Evolutionary conservation across 176 grass and related monocot genomes (phyloP).

Genomic region (Bromus sterilis): DNA sequence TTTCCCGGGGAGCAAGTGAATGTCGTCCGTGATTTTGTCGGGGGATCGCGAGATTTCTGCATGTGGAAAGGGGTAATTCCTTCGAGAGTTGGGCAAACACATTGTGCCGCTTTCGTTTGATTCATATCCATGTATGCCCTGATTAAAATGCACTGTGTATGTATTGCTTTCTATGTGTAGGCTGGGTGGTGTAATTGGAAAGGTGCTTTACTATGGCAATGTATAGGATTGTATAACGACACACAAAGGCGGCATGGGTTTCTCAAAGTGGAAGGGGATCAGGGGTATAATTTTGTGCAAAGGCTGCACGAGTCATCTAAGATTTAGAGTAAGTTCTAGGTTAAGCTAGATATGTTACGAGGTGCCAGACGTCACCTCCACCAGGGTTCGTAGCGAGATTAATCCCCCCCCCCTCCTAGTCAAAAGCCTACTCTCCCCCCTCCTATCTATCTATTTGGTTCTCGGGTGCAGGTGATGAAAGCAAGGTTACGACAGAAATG

Average conservation of each 20-base stretch:
- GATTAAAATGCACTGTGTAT: not conserved
- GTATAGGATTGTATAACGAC: not conserved
- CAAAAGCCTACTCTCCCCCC: too few species aligned
- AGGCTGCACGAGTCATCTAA: not conserved
- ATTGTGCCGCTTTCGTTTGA: not conserved
- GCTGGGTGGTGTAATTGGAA: not conserved
- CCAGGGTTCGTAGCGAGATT: too few species aligned
- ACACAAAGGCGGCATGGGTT: not conserved
- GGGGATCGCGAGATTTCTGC: slow-evolving; percentile 8
- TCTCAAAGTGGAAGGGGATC: not conserved
- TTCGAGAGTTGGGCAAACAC: not conserved
- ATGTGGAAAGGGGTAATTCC: not conserved
- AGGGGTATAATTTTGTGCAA: not conserved
- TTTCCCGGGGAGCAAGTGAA: not conserved
- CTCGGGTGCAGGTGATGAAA: too few species aligned
- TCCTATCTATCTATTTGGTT: too few species aligned
- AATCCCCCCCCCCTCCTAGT: too few species aligned
- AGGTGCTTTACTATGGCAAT: not conserved
- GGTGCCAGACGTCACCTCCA: too few species aligned
- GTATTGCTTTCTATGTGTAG: not conserved
- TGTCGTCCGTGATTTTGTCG: not conserved
- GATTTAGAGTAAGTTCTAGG: too few species aligned
- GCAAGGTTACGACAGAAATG: too few species aligned
- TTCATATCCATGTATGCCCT: not conserved
- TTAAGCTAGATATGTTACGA: too few species aligned